Conservation (phyloP, 208 protist species). For the Wallacemonas sp. region DNA sequence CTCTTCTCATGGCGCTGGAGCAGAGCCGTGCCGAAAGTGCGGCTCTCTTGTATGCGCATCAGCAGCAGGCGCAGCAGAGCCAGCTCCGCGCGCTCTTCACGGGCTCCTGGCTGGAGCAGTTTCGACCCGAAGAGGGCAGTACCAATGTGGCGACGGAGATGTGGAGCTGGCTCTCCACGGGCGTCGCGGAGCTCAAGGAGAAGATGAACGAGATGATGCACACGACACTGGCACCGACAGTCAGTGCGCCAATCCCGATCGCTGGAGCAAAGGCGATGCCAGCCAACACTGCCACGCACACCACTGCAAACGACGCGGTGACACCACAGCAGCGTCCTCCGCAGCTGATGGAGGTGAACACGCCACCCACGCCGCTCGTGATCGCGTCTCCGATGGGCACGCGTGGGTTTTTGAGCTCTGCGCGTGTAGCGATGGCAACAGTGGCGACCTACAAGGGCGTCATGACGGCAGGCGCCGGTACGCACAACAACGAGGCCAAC, state of each 20-base stretch:
- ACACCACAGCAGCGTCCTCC: background rate
- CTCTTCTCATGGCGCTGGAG: background rate
- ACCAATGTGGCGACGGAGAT: background rate
- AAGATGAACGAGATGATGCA: constrained; percentile 6
- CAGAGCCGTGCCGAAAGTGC: constrained; percentile 1
- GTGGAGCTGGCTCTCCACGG: constrained; percentile 3
- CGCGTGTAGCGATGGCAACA: background rate
- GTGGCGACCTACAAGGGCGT: background rate
- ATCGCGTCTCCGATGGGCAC: constrained; percentile 14
- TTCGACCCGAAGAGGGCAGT: background rate
- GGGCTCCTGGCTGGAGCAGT: constrained; percentile 10
- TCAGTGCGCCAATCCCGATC: background rate
- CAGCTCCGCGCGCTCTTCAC: constrained; percentile 10
- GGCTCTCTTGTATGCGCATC: constrained; percentile 3
- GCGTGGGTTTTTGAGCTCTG: constrained; percentile 11
- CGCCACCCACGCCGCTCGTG: background rate
- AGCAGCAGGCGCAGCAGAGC: background rate
- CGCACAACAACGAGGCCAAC: no score
- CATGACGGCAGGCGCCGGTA: background rate
- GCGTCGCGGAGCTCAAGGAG: constrained; percentile 8
- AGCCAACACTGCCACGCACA: background rate
- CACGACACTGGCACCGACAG: background rate
- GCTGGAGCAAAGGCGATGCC: background rate
- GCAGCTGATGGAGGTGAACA: background rate
- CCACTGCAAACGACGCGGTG: background rate